These are phyloP conservation scores for Starmerella khaoyaiensis DNA, from an alignment of 805 yeast species.

Conservation along the genomic window DNA sequence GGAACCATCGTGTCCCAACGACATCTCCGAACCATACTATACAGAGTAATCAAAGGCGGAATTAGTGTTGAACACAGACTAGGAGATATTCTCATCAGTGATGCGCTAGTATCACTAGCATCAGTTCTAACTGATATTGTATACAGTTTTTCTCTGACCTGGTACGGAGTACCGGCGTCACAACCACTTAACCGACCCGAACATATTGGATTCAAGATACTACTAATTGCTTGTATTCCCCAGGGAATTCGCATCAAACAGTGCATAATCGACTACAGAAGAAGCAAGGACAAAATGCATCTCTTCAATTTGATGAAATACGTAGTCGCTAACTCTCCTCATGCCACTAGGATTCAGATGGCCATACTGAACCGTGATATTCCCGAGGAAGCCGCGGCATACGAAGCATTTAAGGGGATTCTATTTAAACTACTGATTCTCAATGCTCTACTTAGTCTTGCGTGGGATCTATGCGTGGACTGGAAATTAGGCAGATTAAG, in stretches of 20 bases:
- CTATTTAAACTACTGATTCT: constrained; percentile 36
- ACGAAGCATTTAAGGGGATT: constrained; percentile 5
- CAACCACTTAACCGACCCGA: constrained; percentile 5
- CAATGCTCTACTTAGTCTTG: constrained; percentile 64
- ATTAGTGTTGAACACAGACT: constrained; percentile 47
- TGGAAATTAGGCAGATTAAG: constrained; percentile 38
- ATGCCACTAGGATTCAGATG: constrained; percentile 15
- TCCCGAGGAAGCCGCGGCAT: not conserved
- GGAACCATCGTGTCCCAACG: constrained; percentile 31
- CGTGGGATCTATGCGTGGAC: constrained; percentile 85
- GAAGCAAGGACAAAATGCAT: constrained; percentile 42
- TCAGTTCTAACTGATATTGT: constrained; percentile 62
- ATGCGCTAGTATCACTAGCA: constrained; percentile 70
- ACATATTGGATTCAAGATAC: constrained; percentile 15
- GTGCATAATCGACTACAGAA: constrained; percentile 56
- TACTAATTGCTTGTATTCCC: constrained; percentile 40
- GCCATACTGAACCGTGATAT: constrained; percentile 8
- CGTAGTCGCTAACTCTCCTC: constrained; percentile 17
- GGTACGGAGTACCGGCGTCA: constrained; percentile 10
- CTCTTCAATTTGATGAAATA: constrained; percentile 67
- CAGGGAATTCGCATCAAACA: constrained; percentile 66
- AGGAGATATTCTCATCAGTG: constrained; percentile 73
- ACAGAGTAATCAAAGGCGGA: constrained; percentile 44
- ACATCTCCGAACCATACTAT: constrained; percentile 33
- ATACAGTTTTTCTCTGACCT: constrained; percentile 39